phyloP scores from a whole-genome alignment of 2,329 filamentous ascomycete genomes.

The Ascochyta fabae region DNA sequence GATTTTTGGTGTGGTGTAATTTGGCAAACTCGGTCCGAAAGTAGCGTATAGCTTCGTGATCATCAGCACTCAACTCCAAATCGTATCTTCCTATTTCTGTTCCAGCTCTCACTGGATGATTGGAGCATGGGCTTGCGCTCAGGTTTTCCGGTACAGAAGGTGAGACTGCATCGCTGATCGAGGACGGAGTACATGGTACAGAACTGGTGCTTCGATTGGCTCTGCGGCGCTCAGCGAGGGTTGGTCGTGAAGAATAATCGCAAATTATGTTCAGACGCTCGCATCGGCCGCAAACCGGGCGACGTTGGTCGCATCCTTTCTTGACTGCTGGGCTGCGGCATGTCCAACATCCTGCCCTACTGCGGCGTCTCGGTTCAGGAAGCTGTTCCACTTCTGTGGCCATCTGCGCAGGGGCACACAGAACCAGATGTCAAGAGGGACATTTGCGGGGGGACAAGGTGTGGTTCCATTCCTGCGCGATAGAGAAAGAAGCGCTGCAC shows the following conservation, averaged over 20 bases:
- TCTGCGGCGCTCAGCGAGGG: conserved; percentile 21
- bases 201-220: conserved; percentile 2
- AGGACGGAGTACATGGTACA: conserved; percentile 2
- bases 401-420: conserved; percentile 5
- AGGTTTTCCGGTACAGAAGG: background rate
- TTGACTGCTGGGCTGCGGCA: conserved; percentile 24
- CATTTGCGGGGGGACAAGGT: background rate
- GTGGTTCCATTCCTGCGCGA: background rate
- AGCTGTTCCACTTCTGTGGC: background rate
- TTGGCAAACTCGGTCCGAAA: conserved; percentile 48
- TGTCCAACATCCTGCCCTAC: conserved; percentile 23
- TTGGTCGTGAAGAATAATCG: conserved; percentile 21
- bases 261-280: conserved; percentile 11
- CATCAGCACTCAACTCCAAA: conserved; percentile 35
- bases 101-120: background rate
- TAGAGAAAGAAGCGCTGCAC: background rate
- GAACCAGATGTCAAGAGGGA: background rate
- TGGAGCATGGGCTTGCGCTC: background rate
- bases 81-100: conserved; percentile 19
- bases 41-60: conserved; percentile 48
- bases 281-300: conserved; percentile 20
- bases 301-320: conserved; percentile 23
- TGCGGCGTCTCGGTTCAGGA: conserved; percentile 4
- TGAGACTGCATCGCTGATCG: conserved; percentile 43
- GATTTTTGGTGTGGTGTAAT: conserved; percentile 48